These are phyloP conservation scores for Nothopassalora personata DNA, from an alignment of 2,329 filamentous ascomycete genomes.

Conservation along the genomic window DNA sequence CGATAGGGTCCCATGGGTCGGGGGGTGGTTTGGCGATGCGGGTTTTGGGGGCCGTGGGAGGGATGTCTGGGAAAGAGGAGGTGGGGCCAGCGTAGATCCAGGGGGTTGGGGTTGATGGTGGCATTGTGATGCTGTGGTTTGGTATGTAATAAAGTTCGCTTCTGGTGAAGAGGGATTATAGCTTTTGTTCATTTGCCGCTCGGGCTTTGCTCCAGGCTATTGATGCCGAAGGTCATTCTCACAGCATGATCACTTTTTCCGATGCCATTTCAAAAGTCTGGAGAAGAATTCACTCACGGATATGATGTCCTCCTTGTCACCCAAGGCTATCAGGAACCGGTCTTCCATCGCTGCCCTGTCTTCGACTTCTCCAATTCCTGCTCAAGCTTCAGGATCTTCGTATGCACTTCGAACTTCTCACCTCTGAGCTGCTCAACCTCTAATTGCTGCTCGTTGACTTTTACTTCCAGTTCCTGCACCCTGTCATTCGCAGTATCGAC, in stretches of 20 bases:
- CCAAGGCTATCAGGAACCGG: not conserved
- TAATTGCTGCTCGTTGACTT: not conserved
- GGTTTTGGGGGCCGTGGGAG: not conserved
- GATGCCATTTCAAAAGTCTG: too few relatives aligned
- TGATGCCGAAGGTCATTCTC: not conserved
- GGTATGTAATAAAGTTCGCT: not conserved
- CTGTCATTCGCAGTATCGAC: not conserved
- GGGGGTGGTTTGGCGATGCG: not conserved
- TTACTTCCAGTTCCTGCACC: conserved; percentile 2
- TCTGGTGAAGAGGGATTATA: not conserved
- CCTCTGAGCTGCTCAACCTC: not conserved
- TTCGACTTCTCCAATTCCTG: not conserved
- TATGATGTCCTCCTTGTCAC: not conserved
- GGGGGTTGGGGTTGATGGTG: not conserved
- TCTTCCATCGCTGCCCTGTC: not conserved
- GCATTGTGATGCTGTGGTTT: not conserved
- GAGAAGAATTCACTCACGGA: too few relatives aligned
- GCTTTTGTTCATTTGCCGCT: not conserved
- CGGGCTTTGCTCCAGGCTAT: not conserved
- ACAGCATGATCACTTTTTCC: not conserved
- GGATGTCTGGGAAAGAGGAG: not conserved
- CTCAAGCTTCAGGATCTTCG: not conserved
- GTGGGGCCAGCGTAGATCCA: not conserved
- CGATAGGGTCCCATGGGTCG: not conserved
- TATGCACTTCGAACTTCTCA: not conserved